Evolutionary conservation across 202 grass and related monocot genomes (phyloP), one percentile per base, ranked within the genome.

Genomic region (Digitaria exilis): DNA sequence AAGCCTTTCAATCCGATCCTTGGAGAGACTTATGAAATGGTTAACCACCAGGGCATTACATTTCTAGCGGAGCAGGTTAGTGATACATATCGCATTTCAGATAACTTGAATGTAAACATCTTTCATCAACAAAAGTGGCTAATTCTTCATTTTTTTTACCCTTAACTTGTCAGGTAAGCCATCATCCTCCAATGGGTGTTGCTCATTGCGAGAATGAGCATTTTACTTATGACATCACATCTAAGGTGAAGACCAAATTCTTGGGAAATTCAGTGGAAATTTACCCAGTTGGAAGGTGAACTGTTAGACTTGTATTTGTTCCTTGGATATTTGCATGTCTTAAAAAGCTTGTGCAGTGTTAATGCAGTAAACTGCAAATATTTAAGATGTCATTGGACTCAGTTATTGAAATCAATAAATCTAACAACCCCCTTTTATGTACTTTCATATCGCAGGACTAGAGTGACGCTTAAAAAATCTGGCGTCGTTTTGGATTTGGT

Each of bases 1-100:
- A 99, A 99, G 52, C 96, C 96, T 64, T 96, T 99, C 73, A 99
- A 99, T 88, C 93, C 97, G 0, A 99, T 96, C 78, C 89, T 99
- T 26, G 97, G 97, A 86, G 97, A 99, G 63, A 99, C 97, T 12
- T 99, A 89, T 78, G 97, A 99, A 80, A 75, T 99, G 91, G 88
- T 86, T 75, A 96, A 96, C 75, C 96, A 99, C 72, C 54, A 89
- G 54, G 93, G 97, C 24, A 84, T 99, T 42, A 80, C 88, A 42
- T 99, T 99, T 82, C 89, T 99, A 56, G 80, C 91, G 48, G 97
- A 99, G 62, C 97, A 99, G 93, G 97, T 98, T 77, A 72, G 77
- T 78, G 51, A 58, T 80, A 45, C 71, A 32, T 57, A 39, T 73
- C 16, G 21, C 41, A 73, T 86, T 87, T 28, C 35, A 19, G 18